phyloP scores from a whole-genome alignment of 164 flowering plant genomes.

The Liquidambar formosana region DNA sequence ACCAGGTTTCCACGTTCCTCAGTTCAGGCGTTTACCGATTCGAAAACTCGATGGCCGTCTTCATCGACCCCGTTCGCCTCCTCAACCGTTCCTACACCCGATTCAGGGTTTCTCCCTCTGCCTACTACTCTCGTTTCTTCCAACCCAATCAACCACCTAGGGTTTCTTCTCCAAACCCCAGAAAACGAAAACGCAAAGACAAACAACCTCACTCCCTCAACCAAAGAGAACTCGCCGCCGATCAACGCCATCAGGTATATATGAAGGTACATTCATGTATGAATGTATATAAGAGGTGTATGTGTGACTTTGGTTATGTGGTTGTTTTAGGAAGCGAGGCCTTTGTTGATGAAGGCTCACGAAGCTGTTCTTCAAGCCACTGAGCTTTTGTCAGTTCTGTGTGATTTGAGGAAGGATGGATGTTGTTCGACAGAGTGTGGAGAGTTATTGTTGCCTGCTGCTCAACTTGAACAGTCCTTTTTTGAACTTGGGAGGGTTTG shows the following conservation, averaged over 20 bases:
- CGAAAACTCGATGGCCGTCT: constrained; percentile 36
- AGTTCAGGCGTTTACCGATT: constrained; percentile 65
- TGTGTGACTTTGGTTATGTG: constrained; percentile 1
- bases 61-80: constrained; percentile 83
- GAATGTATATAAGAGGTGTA: too few relatives aligned
- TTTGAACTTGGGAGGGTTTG: constrained; percentile 70
- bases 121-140: constrained; percentile 86
- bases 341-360: constrained; percentile 60
- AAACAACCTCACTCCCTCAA: constrained; percentile 39
- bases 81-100: constrained; percentile 69
- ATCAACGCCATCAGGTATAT: constrained; percentile 75
- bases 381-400: constrained; percentile 42
- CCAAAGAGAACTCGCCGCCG: constrained; percentile 62
- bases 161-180: constrained; percentile 20
- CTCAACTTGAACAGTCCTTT: constrained; percentile 44
- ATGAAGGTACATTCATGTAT: neutral
- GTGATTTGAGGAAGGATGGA: constrained; percentile 35
- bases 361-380: constrained; percentile 47
- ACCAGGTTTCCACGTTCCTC: constrained; percentile 36
- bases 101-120: constrained; percentile 63
- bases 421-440: constrained; percentile 12
- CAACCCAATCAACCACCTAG: constrained; percentile 16
- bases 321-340: constrained; percentile 58
- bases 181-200: constrained; percentile 59
- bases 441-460: neutral